Base-by-base conservation (phyloP, 1,139 yeast genomes). In the Suhomyces ambrosiae region DNA sequence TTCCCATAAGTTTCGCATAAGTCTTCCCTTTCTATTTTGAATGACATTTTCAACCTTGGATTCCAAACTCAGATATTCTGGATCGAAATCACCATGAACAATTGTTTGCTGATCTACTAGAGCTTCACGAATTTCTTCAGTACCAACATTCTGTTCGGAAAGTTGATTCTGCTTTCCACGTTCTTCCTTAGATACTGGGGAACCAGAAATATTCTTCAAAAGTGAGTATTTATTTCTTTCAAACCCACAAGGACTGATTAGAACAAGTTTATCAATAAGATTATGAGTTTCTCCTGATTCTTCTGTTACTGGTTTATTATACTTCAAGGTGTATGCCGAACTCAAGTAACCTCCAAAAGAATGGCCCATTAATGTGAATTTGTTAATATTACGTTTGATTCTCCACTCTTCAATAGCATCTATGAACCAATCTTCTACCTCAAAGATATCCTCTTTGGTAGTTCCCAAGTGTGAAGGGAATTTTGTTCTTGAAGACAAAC, bases 271-370 rank as follows among this genome's bases (percentile, higher is more conserved):
- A 18, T 18, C 21, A 18, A 18, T 8, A 18, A 18, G 21, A 18
- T 18, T 18, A 8, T 18, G 21, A 18, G 21, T 18, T 18, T 18
- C 21, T 18, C 21, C 21, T 8, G 21, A 18, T 18, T 18, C 21
- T 18, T 18, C 21, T 6, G 21, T 18, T 5, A 18, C 8, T 5
- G 21, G 21, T 18, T 56, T 59, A 48, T 71, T 68, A 56, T 87
- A 83, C 49, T 81, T 82, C 50, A 82, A 51, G 6, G 92, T 82
- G 58, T 92, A 92, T 8, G 86, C 80, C 44, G 85, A 76, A 16
- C 94, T 82, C 41, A 92, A 63, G 53, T 89, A 89, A 0, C 96
- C 97, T 13, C 98, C 98, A 52, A 89, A 79, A 0, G 97, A 89
- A 61, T 92, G 98, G 1, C 96, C 97, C 42, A 92, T 74, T 16